Evolutionary conservation across 768 basidiomycete species (phyloP), one percentile per base, ranked within the genome.

Genomic region (Auriscalpium orientale): DNA sequence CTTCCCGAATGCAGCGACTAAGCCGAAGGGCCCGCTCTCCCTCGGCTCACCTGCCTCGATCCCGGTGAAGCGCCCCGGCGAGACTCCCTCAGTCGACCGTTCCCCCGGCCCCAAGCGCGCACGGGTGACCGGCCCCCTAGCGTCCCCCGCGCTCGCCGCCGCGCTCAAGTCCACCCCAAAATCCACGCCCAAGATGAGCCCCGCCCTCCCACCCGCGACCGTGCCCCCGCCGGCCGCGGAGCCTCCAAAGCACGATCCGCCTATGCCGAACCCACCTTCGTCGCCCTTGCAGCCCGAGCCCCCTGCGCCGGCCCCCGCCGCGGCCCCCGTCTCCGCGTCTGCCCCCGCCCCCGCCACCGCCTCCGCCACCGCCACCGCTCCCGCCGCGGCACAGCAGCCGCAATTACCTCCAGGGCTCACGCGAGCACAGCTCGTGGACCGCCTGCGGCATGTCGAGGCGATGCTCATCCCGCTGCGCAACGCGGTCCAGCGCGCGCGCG

Each of bases 21-120:
- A 28, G 28, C 28, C 28, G 28, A 28, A 28, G 28, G 28, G 28
- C 28, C 28, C 28, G 28, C 28, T 28, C 28, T 28, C 28, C 28
- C 28, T 28, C 28, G 28, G 28, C 28, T 28, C 38, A 15, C 20
- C 5, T 21, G 37, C 55, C 37, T 51, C 55, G 44, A 56, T 57
- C 8, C 59, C 61, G n/a, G 52, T 58, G 15, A 62, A 62, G 51
- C 61, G 61, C 21, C 49, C 56, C 16, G 57, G 55, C 18, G 58
- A 62, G 21, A 33, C 34, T 12, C 49, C 56, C 33, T 37, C 58
- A 3, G 58, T 53, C 16, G 58, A 61, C 22, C 59, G 58, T 34
- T 62, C 61, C 22, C 58, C 61, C 2, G 56, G 55, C 21, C 50
- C 58, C 21, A 62, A 62, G 43, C 21, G 56, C 8, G 40, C 56